Evolutionary conservation across 2,329 filamentous ascomycete species (phyloP).

Genomic region (Tricladium varicosporioides): DNA sequence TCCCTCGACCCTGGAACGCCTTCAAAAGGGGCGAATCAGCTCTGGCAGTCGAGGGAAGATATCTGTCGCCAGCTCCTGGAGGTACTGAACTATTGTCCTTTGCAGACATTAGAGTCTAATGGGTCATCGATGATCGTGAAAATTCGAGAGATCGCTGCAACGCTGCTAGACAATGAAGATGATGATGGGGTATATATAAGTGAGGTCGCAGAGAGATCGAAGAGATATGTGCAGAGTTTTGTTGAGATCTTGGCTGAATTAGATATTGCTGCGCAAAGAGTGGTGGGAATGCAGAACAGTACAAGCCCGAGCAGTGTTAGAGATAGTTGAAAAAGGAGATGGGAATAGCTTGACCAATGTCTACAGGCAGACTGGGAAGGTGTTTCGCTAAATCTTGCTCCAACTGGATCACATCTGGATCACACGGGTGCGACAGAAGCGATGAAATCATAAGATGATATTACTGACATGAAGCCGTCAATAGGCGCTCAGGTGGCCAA

Average conservation of each 20-base stretch:
- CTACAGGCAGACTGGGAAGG: not conserved
- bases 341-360: not conserved
- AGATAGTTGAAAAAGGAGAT: not conserved
- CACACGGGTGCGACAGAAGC: not conserved
- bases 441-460: not conserved
- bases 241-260: not conserved
- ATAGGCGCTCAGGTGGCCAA: not conserved
- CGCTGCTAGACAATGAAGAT: conserved; percentile 17
- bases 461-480: not conserved
- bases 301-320: not conserved
- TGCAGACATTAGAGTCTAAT: conserved; percentile 23
- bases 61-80: conserved; percentile 18
- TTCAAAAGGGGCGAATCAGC: not conserved
- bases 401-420: too few relatives aligned
- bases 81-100: conserved; percentile 16
- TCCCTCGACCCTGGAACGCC: not conserved
- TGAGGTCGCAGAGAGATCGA: not conserved
- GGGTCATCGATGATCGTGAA: conserved; percentile 25
- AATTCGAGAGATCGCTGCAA: conserved; percentile 29
- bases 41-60: conserved; percentile 9
- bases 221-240: not conserved
- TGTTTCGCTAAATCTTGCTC: not conserved
- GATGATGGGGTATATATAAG: too few relatives aligned
- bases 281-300: not conserved
- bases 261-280: not conserved